phyloP scores from a whole-genome alignment of 495 filamentous ascomycete genomes.

The Tuber melanosporum region DNA sequence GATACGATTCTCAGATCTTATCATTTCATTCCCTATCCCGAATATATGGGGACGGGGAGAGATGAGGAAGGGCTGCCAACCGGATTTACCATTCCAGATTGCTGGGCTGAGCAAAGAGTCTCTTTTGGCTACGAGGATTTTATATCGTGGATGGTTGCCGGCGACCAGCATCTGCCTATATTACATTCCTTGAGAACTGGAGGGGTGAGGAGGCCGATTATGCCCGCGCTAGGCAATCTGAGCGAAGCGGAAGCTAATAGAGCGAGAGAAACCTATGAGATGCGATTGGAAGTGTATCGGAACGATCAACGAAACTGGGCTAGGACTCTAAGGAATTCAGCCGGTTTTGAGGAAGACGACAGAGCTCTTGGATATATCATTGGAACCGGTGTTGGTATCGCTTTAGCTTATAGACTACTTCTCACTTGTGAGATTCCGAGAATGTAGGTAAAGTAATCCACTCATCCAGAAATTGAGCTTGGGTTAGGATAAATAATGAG shows the following conservation, averaged over 20 bases:
- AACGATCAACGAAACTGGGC: neutral
- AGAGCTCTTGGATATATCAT: conserved; percentile 20
- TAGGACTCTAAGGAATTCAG: conserved; percentile 14
- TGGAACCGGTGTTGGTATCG: conserved; percentile 27
- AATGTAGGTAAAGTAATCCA: conserved; percentile 16
- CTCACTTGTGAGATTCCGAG: conserved; percentile 23
- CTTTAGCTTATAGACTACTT: conserved; percentile 25
- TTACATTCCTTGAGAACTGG: conserved; percentile 14
- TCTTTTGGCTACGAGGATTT: conserved; percentile 16
- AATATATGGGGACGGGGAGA: neutral
- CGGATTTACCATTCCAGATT: conserved; percentile 5
- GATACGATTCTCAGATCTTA: conserved; percentile 27
- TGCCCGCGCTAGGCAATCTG: neutral
- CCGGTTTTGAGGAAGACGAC: conserved; percentile 24
- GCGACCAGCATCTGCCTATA: conserved; percentile 27
- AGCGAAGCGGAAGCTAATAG: neutral
- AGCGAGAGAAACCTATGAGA: conserved; percentile 16
- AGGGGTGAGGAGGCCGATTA: conserved; percentile 4
- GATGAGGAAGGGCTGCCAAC: neutral
- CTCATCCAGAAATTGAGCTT: neutral
- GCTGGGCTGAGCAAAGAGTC: conserved; percentile 16
- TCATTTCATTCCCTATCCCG: conserved; percentile 10
- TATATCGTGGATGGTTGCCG: conserved; percentile 25
- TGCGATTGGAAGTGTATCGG: conserved; percentile 12
- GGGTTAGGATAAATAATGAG: neutral